Evolutionary conservation across 1,139 yeast genomes (phyloP), one percentile per base, ranked within the genome.

Genomic region (Sugiyamaella neomexicana): DNA sequence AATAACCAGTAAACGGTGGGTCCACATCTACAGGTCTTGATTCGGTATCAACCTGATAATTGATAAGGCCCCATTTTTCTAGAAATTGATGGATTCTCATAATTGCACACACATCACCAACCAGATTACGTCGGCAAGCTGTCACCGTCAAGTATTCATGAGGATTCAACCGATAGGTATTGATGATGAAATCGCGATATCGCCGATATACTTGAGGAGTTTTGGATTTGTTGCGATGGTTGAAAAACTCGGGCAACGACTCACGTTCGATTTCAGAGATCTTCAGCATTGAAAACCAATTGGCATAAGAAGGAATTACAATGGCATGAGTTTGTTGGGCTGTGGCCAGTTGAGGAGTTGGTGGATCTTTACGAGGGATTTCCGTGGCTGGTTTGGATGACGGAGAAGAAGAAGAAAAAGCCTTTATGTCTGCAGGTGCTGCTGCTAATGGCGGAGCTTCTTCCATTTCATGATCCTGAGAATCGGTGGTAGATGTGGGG

Each of bases 11-110:
- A 62, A 80, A 83, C 12, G 91, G 93, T 48, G 89, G 89, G 50
- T 84, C 89, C 37, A 85, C 76, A 57, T 79, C 79, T 20, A 83
- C 79, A 1, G 95, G 93, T 58, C 87, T 80, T 56, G 86, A 79
- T 61, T 84, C 89, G 0, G 80, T 78, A 67, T 85, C 91, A 47
- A 86, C 97, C 71, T 93, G 99, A 68, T 95, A 95, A 70, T 95
- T 95, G 55, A 95, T 89, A 56, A 95, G 76, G 0, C 99, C 99
- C 99, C 99, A 95, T 70, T 87, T 89, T 67, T 83, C 91, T 60
- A 95, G 76, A 67, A 95, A 93, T 59, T 89, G 81, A 69, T 90
- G 97, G 9, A 93, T 82, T 60, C 99, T 80, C 81, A 93, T 83
- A 58, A 95, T 80, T 1, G 97, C 86, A 16, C 97, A 96, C 9